Evolutionary conservation across 306 rosid species (phyloP), one percentile per base, ranked within the genome.

Genomic region (Pyrus pyrifolia): DNA sequence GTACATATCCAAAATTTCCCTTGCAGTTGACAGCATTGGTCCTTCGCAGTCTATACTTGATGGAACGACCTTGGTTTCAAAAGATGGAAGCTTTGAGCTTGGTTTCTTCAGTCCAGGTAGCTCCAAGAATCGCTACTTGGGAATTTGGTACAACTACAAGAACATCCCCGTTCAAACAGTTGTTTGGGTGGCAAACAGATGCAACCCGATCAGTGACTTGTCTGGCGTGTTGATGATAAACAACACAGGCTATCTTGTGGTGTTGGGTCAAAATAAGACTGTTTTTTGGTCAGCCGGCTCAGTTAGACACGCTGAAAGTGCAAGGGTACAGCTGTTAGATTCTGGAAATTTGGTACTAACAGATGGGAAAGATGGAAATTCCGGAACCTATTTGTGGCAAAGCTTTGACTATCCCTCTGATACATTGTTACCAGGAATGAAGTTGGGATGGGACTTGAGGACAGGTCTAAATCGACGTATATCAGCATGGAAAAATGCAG

Each of bases 161-260:
- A 80, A 22, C 5, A 77, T 88, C 61, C 57, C 81, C 11, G 71
- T 71, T 22, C 65, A 8, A 60, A 81, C 90, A 4, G 53, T 81
- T 42, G 91, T 88, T 72, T 91, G 91, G 96, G 93, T 91, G 40
- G 90, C 91, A 23, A 88, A 91, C 44, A 22, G 90, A 40, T 72
- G 49, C 40, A 87, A 71, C 22, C 90, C 89, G 0, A 60, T 87
- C 29, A 76, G 63, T 8, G 86, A 72, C n/a, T 80, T 76, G 2
- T 87, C 86, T 18, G 86, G 91, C 21, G 23, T 53, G 73, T 68
- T 86, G 46, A 70, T 4, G 9, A 75, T 88, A 46, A 81, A 58
- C 77, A 22, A 22, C 21, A 45, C 70, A 1, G 74, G 82, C 40
- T 27, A 51, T 31, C 71, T 75, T 75, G 71, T 79, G 42, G 77